Evolutionary conservation across 257 asterid genomes (phyloP).

Genomic region (Vinca minor): DNA sequence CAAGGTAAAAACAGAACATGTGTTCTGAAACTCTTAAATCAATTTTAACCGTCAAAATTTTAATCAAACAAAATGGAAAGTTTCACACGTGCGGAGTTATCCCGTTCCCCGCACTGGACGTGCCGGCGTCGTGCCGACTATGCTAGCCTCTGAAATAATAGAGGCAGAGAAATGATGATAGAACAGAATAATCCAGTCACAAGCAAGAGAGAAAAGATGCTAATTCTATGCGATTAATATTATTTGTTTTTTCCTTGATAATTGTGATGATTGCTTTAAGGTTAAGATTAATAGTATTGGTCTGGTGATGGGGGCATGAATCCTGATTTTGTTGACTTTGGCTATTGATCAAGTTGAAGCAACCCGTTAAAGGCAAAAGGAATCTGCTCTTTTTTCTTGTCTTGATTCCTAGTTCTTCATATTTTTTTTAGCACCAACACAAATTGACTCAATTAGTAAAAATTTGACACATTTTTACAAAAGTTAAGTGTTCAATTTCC

Average conservation of each 20-base stretch:
- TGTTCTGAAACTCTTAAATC: too few relatives aligned
- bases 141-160: too few relatives aligned
- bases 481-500: too few relatives aligned
- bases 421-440: neutral
- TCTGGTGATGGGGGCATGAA: neutral
- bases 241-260: constrained; percentile 7
- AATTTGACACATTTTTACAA: too few relatives aligned
- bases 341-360: constrained; percentile 2
- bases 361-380: constrained; percentile 9
- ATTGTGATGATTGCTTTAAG: constrained; percentile 10
- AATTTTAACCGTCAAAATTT: too few relatives aligned
- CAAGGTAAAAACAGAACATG: too few relatives aligned
- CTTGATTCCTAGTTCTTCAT: constrained; percentile 4
- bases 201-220: constrained; percentile 5
- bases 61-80: too few relatives aligned
- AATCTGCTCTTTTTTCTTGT: constrained; percentile 5
- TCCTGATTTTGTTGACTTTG: constrained; percentile 12
- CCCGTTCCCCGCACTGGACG: too few relatives aligned
- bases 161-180: neutral
- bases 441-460: neutral
- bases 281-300: neutral
- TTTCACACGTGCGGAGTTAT: too few relatives aligned
- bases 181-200: constrained; percentile 1
- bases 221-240: neutral
- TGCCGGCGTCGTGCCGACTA: too few relatives aligned